phyloP scores from a whole-genome alignment of 768 basidiomycete genomes.

The Lentinula aciculospora region DNA sequence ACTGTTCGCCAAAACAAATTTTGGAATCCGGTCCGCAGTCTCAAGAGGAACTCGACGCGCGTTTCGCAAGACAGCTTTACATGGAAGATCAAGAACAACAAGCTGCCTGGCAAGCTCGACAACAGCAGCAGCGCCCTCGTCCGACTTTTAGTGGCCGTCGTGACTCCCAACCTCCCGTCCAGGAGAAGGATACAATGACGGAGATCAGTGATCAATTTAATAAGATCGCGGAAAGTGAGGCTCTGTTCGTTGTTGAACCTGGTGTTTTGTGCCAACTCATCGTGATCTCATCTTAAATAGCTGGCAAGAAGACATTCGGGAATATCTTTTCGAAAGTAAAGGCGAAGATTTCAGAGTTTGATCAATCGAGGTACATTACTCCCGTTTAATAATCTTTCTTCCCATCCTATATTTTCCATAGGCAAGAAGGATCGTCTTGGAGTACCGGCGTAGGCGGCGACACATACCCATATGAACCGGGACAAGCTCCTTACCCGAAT shows the following conservation, averaged over 20 bases:
- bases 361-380: slow-evolving; percentile 39
- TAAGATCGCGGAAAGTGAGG: slow-evolving; percentile 75
- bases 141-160: slow-evolving; percentile 6
- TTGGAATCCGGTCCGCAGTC: slow-evolving; percentile 23
- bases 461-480: slow-evolving; percentile 14
- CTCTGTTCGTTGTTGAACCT: not conserved
- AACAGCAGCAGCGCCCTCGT: slow-evolving; percentile 15
- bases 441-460: slow-evolving; percentile 12
- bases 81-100: slow-evolving; percentile 51
- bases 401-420: not conserved
- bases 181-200: slow-evolving; percentile 47
- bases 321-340: slow-evolving; percentile 71
- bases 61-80: slow-evolving; percentile 67
- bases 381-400: not conserved
- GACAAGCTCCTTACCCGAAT: slow-evolving; percentile 9
- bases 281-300: slow-evolving; percentile 23
- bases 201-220: slow-evolving; percentile 73
- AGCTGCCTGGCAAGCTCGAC: slow-evolving; percentile 26
- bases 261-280: too few relatives aligned
- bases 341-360: slow-evolving; percentile 79
- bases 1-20: not conserved
- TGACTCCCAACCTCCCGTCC: slow-evolving; percentile 8
- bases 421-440: not conserved
- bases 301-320: slow-evolving; percentile 75
- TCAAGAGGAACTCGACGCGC: slow-evolving; percentile 74